Conservation (phyloP, 2,329 filamentous ascomycete genomes). For the Coccinonectria pachysandricola region DNA sequence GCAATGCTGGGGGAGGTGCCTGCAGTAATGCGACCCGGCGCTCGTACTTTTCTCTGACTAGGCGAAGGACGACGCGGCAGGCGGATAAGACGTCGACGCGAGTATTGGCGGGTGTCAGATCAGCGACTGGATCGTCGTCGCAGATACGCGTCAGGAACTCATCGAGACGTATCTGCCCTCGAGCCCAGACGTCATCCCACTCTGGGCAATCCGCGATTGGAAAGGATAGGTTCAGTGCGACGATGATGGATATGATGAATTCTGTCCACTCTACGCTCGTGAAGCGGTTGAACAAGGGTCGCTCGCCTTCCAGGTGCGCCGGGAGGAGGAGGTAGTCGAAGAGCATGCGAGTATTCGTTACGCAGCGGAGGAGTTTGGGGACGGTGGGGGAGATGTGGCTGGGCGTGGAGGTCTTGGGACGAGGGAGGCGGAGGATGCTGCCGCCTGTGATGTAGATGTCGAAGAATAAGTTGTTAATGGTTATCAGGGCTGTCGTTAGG, state of each 20-base stretch:
- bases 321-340: slow-evolving; percentile 27
- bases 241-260: slow-evolving; percentile 30
- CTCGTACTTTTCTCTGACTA: slow-evolving; percentile 37
- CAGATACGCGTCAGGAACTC: slow-evolving; percentile 29
- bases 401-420: slow-evolving; percentile 2
- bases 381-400: slow-evolving; percentile 8
- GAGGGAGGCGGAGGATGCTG: slow-evolving; percentile 21
- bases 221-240: slow-evolving; percentile 38
- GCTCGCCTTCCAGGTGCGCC: slow-evolving; percentile 19
- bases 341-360: slow-evolving; percentile 18
- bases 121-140: slow-evolving; percentile 9
- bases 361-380: slow-evolving; percentile 13
- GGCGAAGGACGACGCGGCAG: slow-evolving; percentile 33
- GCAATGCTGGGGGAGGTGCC: slow-evolving; percentile 9
- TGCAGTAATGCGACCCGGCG: slow-evolving; percentile 27
- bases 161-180: slow-evolving; percentile 29
- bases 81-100: slow-evolving; percentile 34
- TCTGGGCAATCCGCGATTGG: slow-evolving; percentile 27
- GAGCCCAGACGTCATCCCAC: slow-evolving; percentile 27
- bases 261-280: slow-evolving; percentile 32
- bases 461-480: slow-evolving; percentile 17
- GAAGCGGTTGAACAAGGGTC: slow-evolving; percentile 26
- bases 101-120: slow-evolving; percentile 15
- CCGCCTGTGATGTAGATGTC: slow-evolving; percentile 31
- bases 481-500: too few relatives aligned